Evolutionary conservation across 2,329 filamentous ascomycete genomes (phyloP).

Genomic region (Venturia pyrina): DNA sequence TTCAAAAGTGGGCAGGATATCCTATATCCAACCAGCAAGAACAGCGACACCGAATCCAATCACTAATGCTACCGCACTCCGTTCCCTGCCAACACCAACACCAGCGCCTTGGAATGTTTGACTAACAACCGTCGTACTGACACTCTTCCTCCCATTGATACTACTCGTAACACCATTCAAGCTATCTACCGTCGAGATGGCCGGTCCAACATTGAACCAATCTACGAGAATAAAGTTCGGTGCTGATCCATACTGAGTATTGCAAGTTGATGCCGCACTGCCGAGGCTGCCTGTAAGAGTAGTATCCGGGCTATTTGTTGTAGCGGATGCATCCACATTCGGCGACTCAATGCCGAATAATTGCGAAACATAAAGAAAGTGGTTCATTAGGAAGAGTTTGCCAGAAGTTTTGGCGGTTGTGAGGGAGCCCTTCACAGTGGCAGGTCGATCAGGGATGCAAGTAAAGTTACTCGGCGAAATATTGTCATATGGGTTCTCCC

Average conservation of each 20-base stretch:
- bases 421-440: conserved; percentile 37
- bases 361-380: conserved; percentile 59
- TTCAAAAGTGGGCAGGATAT: not conserved
- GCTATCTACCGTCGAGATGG: conserved; percentile 57
- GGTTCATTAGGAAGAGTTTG: conserved; percentile 66
- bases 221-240: conserved; percentile 73
- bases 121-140: conserved; percentile 4
- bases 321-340: conserved; percentile 43
- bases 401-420: conserved; percentile 43
- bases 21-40: conserved; percentile 5
- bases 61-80: conserved; percentile 5
- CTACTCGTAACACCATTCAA: conserved; percentile 46
- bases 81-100: not conserved
- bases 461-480: conserved; percentile 55
- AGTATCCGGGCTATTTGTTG: conserved; percentile 50
- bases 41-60: conserved; percentile 6
- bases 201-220: conserved; percentile 64
- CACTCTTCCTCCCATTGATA: conserved; percentile 1
- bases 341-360: conserved; percentile 29
- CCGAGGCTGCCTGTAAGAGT: conserved; percentile 38
- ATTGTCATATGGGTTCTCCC: conserved; percentile 64
- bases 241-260: conserved; percentile 51
- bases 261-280: conserved; percentile 27
- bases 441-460: conserved; percentile 60
- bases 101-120: conserved; percentile 7